Percentiles rank a stretch among this genome's conserved stretches.
phyloP scores from a whole-genome alignment of 108 stramenopile genomes.

The Nitzschia putrida region DNA sequence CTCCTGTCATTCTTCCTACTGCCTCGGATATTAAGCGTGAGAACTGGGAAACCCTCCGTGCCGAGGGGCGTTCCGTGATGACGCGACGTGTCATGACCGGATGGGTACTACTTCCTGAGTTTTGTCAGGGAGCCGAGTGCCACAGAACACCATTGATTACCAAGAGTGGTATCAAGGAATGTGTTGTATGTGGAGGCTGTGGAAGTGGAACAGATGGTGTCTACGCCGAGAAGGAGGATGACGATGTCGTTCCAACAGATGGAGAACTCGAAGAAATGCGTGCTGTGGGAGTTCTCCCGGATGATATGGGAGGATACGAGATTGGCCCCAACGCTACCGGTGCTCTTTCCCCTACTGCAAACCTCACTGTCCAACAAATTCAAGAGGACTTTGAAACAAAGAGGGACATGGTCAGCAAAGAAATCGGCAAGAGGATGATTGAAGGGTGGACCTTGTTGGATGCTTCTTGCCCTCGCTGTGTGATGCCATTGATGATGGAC shows the following conservation, averaged over 20 bases:
- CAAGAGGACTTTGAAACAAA: constrained; percentile 45
- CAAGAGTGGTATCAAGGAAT: constrained; percentile 36
- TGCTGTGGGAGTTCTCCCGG: constrained; percentile 6
- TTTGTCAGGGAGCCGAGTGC: constrained; percentile 50
- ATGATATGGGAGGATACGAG: constrained; percentile 20
- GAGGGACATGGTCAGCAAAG: constrained; percentile 50
- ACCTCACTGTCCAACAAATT: constrained; percentile 9
- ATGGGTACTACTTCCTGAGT: constrained; percentile 34
- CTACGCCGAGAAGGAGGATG: constrained; percentile 30
- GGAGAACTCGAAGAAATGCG: constrained; percentile 5
- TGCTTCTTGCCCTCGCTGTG: constrained; percentile 49
- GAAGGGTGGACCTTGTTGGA: constrained; percentile 58
- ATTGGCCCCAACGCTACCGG: constrained; percentile 6
- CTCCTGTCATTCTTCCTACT: constrained; percentile 24
- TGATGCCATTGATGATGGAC: constrained; percentile 60
- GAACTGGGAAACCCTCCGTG: constrained; percentile 51
- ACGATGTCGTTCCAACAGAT: constrained; percentile 12
- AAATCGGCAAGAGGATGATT: constrained; percentile 55
- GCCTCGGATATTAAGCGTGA: constrained; percentile 24
- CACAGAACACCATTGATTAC: constrained; percentile 37
- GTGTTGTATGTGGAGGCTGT: constrained; percentile 58
- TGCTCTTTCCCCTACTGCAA: constrained; percentile 3
- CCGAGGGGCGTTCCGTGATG: constrained; percentile 44
- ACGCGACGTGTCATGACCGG: constrained; percentile 47
- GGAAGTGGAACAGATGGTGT: constrained; percentile 54